phyloP scores from a whole-genome alignment of 352 stramenopile genomes.

The Pythium phragmitis region DNA sequence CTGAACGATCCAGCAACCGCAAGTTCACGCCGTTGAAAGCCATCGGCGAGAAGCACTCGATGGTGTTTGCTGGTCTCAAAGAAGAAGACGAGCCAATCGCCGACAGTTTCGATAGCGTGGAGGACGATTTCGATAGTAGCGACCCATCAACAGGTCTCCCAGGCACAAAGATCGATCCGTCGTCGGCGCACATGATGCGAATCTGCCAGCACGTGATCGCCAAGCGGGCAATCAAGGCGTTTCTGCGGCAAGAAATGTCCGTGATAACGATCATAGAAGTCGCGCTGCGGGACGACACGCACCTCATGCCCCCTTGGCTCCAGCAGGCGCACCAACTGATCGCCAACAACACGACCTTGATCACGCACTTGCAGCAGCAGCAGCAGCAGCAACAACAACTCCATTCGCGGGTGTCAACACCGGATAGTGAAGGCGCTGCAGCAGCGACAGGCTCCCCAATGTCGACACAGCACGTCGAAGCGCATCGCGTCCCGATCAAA shows the following conservation, averaged over 20 bases:
- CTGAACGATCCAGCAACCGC: constrained; percentile 4
- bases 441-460: background rate
- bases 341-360: constrained; percentile 1
- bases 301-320: constrained; percentile 34
- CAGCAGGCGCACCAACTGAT: background rate
- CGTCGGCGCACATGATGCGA: constrained; percentile 57
- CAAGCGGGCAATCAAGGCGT: constrained; percentile 65
- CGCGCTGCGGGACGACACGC: constrained; percentile 42
- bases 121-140: constrained; percentile 25
- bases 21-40: constrained; percentile 43
- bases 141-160: background rate
- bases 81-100: background rate
- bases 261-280: constrained; percentile 60
- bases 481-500: constrained; percentile 39
- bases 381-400: constrained; percentile 2
- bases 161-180: constrained; percentile 43
- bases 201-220: constrained; percentile 76
- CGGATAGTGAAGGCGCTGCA: background rate
- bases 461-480: background rate
- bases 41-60: constrained; percentile 32
- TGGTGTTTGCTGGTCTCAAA: constrained; percentile 7
- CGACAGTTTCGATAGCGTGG: constrained; percentile 21
- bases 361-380: background rate
- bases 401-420: background rate
- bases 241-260: constrained; percentile 57